A percentile compares a stretch with the other conserved stretches of the same genome.
Evolutionary conservation across 331 rosid genomes (phyloP).

Genomic region (Malus hybrid): DNA sequence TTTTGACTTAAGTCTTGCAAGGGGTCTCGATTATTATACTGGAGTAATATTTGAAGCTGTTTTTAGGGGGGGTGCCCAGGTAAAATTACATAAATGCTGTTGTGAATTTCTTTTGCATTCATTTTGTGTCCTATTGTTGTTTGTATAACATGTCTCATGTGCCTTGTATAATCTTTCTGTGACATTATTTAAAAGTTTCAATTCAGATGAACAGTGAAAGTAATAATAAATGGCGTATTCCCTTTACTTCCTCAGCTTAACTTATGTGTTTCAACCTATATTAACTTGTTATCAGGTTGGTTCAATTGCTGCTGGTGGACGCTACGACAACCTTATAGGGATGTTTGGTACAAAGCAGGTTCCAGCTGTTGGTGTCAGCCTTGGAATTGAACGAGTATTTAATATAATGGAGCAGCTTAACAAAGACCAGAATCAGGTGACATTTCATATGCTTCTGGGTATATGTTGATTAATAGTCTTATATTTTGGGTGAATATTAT

Average conservation of each 20-base stretch:
- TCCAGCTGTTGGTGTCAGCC: slow-evolving; percentile 89
- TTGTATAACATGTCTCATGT: not conserved
- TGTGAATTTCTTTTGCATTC: not conserved
- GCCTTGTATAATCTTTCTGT: not conserved
- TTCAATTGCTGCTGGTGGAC: slow-evolving; percentile 93
- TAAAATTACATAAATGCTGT: slow-evolving; percentile 17
- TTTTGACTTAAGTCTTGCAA: slow-evolving; percentile 94
- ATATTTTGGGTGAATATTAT: not conserved
- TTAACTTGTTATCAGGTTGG: slow-evolving; percentile 54
- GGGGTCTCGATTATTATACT: slow-evolving; percentile 95
- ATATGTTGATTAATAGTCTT: not conserved
- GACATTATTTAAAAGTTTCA: not conserved
- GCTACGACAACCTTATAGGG: slow-evolving; percentile 83
- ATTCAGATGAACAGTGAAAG: not conserved
- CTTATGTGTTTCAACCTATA: not conserved
- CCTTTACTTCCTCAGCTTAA: not conserved
- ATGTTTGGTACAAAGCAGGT: slow-evolving; percentile 85
- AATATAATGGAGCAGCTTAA: slow-evolving; percentile 70
- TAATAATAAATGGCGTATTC: not conserved
- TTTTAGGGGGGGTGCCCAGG: slow-evolving; percentile 83
- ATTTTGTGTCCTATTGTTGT: not conserved
- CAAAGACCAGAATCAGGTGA: slow-evolving; percentile 68
- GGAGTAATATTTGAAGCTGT: slow-evolving; percentile 92
- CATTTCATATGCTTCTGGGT: slow-evolving; percentile 1
- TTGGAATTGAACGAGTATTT: slow-evolving; percentile 94